Conservation (phyloP, 1,284 basidiomycete genomes). For the Irpex sp. region DNA sequence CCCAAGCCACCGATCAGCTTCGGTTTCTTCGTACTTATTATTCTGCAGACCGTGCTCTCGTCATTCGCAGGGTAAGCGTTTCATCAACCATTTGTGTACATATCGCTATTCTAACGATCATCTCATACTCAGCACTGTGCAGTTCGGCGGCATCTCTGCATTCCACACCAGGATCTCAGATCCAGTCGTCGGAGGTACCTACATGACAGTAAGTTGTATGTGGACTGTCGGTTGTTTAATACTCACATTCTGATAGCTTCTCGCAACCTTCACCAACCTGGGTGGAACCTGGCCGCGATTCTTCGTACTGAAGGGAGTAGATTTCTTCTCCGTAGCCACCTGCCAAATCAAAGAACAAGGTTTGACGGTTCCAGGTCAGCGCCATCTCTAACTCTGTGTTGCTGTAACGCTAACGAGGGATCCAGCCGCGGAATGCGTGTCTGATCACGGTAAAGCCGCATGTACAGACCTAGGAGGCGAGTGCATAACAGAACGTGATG, state of each 20-base stretch:
- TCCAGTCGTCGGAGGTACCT: constrained; percentile 95
- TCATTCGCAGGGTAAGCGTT: constrained; percentile 82
- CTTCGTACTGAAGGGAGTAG: constrained; percentile 91
- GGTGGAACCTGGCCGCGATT: constrained; percentile 98
- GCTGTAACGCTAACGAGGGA: no score
- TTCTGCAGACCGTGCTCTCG: constrained; percentile 78
- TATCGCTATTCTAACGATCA: not conserved
- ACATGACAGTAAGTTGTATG: constrained; percentile 80
- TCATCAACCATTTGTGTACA: not conserved
- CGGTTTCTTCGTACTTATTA: constrained; percentile 81
- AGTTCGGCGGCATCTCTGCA: constrained; percentile 97
- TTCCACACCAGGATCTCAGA: constrained; percentile 98
- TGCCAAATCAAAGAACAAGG: constrained; percentile 68
- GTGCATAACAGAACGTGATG: constrained; percentile 85
- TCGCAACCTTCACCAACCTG: constrained; percentile 96
- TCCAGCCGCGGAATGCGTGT: constrained; percentile 80
- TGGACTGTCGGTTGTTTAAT: constrained; percentile 5
- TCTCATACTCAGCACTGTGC: constrained; percentile 70
- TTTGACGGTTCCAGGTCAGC: constrained; percentile 57
- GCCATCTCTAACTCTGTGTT: no score
- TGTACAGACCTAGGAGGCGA: constrained; percentile 77
- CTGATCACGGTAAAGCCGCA: constrained; percentile 80
- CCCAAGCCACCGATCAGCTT: constrained; percentile 72
- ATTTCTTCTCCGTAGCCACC: constrained; percentile 79
- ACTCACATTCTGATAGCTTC: constrained; percentile 48